Conservation (phyloP, 495 filamentous ascomycete species). For the Neurospora discreta region DNA sequence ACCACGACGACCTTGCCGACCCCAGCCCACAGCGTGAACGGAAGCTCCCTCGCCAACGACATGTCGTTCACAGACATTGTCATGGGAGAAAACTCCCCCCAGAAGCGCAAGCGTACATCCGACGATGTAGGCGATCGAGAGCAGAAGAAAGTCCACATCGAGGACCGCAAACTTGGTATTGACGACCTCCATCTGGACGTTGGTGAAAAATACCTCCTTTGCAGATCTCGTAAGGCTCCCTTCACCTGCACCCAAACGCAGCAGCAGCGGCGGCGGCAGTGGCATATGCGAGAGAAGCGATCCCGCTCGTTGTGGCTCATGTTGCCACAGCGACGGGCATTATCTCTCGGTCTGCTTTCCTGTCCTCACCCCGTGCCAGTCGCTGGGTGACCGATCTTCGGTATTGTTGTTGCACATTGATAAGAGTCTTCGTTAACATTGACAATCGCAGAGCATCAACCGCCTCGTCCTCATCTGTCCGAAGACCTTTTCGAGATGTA, state of each 20-base stretch:
- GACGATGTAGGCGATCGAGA: conserved; percentile 37
- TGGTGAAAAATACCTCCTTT: conserved; percentile 47
- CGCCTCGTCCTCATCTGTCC: conserved; percentile 26
- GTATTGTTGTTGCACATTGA: conserved; percentile 5
- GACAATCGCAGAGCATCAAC: conserved; percentile 34
- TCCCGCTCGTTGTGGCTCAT: background rate
- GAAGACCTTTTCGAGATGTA: conserved; percentile 44
- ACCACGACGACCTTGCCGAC: conserved; percentile 36
- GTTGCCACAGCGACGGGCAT: background rate
- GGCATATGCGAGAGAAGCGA: background rate
- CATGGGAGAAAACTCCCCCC: conserved; percentile 32
- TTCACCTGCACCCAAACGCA: conserved; percentile 14
- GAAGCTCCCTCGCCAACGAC: conserved; percentile 33
- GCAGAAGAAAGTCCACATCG: conserved; percentile 45
- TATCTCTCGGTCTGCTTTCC: background rate
- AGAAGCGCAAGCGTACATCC: conserved; percentile 43
- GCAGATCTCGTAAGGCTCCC: conserved; percentile 51
- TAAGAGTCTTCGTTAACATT: conserved; percentile 38
- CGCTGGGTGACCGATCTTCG: conserved; percentile 9
- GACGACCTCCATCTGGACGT: conserved; percentile 45
- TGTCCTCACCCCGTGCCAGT: background rate
- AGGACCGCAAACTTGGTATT: conserved; percentile 42
- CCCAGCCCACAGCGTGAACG: conserved; percentile 48
- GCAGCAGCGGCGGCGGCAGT: background rate
- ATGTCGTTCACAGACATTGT: conserved; percentile 25